Evolutionary conservation across 1,284 basidiomycete genomes (phyloP), one percentile per base, ranked within the genome.

Genomic region (Heterobasidion parviporum): DNA sequence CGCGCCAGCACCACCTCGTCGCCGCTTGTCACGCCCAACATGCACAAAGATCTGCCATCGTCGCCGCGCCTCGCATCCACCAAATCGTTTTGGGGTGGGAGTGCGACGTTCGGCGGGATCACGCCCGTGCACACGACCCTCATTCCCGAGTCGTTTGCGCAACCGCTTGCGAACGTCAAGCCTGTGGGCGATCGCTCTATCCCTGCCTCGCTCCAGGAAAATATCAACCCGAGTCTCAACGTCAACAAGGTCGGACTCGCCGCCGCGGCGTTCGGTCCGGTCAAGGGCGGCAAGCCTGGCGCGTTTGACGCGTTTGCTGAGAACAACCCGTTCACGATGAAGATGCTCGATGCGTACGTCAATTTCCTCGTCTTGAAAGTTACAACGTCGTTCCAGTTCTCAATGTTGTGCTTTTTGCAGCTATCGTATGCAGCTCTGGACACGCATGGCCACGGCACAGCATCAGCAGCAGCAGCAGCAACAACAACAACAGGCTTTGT

Each of bases 81-180:
- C 65, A 69, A 67, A 55, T 69, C 64, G 1, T 92, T 92, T 77
- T 94, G 92, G 92, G 89, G 86, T 49, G 86, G 86, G n/a, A 74
- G 75, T 50, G 69, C 71, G 46, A 63, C 70, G 34, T 66, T 77
- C 54, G 85, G 85, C 57, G 89, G 89, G 2, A 79, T 88, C 63
- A 94, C 89, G 0, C 87, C 89, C 47, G 92, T 94, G 2, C 93
- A 96, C 67, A 85, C 91, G 2, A 84, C 91, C 0, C 77, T 93
- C 54, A 81, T 92, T 33, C 91, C 92, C 1, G 83, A 78, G 62
- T 70, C 65, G 59, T 68, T 69, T 48, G 68, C 68, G 50, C 72
- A 70, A 57, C 69, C 69, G 0, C 60, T 68, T 9, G 62, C 65
- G 15, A 53, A 56, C 55, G 54, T 60, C 32, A 64, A 60, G 43